Percentiles rank a stretch among this genome's conserved stretches.
Conservation (phyloP, 306 rosid genomes). For the Glycine tomentella region DNA sequence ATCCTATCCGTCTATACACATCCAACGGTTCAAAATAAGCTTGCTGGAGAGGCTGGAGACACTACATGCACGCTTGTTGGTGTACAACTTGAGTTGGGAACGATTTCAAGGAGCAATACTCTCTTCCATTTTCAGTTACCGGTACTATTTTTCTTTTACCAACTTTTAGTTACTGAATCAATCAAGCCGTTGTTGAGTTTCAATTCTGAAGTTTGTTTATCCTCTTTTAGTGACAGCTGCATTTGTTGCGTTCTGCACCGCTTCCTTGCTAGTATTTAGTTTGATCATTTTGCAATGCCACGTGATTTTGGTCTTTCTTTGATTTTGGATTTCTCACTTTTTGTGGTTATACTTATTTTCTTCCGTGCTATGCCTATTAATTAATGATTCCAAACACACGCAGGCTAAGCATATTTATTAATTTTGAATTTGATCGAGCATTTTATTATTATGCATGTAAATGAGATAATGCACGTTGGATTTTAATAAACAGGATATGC, state of each 20-base stretch:
- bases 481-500: too few species aligned
- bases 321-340: neutral
- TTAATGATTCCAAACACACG: neutral
- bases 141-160: neutral
- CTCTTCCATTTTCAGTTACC: neutral
- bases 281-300: neutral
- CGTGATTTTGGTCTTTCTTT: too few species aligned
- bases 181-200: neutral
- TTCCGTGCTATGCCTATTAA: neutral
- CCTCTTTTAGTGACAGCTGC: neutral
- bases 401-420: neutral
- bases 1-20: too few species aligned
- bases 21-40: too few species aligned
- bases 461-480: neutral
- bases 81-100: too few species aligned
- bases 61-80: too few species aligned
- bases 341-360: neutral
- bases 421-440: neutral
- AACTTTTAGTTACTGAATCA: neutral
- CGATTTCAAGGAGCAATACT: too few species aligned
- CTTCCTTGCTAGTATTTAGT: neutral
- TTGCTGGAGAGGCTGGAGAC: too few species aligned
- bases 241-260: neutral
- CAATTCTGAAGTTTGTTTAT: too few species aligned
- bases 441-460: neutral